phyloP scores from a whole-genome alignment of 768 basidiomycete genomes.

The Lactarius indigo region DNA sequence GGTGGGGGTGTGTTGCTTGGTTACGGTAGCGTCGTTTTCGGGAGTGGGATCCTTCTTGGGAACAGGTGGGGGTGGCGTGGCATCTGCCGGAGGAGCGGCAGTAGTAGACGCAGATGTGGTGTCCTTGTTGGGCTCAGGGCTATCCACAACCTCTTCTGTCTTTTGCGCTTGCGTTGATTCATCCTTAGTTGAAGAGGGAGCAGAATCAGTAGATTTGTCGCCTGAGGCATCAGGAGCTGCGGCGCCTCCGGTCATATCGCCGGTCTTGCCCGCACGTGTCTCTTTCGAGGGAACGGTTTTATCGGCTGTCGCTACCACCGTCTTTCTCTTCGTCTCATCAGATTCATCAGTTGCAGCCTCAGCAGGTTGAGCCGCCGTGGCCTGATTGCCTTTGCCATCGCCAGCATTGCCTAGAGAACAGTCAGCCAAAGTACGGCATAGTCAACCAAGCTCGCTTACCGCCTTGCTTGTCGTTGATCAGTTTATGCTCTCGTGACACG shows the following conservation, averaged over 20 bases:
- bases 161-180: not conserved
- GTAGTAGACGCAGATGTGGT: not conserved
- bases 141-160: not conserved
- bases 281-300: not conserved
- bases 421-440: not conserved
- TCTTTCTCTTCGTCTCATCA: not conserved
- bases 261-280: not conserved
- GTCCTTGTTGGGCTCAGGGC: not conserved
- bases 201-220: not conserved
- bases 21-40: not conserved
- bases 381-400: not conserved
- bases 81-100: not conserved
- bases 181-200: not conserved
- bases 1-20: not conserved
- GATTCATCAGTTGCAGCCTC: not conserved
- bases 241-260: not conserved
- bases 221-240: not conserved
- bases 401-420: not conserved
- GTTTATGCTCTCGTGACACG: not conserved
- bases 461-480: slow-evolving; percentile 1
- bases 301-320: not conserved
- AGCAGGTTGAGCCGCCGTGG: not conserved
- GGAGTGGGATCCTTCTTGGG: not conserved
- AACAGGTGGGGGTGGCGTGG: not conserved
- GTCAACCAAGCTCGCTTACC: not conserved